phyloP scores from a whole-genome alignment of 306 rosid genomes.

The Vicia villosa region DNA sequence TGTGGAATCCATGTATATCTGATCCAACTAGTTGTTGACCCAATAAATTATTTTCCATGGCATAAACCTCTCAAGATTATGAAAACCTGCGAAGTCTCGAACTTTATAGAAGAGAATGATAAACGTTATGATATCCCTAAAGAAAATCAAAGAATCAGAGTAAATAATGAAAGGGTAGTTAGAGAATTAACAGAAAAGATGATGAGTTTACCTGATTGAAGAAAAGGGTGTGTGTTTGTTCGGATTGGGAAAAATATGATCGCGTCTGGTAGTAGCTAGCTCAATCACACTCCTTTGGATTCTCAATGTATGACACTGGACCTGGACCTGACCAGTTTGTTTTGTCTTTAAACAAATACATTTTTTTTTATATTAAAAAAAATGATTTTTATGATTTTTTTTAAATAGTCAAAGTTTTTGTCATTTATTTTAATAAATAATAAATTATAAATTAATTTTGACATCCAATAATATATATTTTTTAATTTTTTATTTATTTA shows the following conservation, averaged over 20 bases:
- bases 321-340: no score
- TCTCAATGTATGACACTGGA: neutral
- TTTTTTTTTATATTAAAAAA: no score
- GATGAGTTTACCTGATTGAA: slow-evolving; percentile 29
- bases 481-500: no score
- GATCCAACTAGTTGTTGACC: slow-evolving; percentile 62
- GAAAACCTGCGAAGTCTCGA: neutral
- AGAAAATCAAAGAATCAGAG: neutral
- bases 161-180: neutral
- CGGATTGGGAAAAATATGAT: slow-evolving; percentile 4
- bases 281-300: slow-evolving; percentile 26
- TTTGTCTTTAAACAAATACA: no score
- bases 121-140: neutral
- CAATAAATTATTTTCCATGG: slow-evolving; percentile 43
- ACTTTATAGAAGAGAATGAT: neutral
- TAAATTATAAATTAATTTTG: no score
- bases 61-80: slow-evolving; percentile 46
- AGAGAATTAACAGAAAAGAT: slow-evolving; percentile 21
- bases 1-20: slow-evolving; percentile 92
- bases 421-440: no score
- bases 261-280: slow-evolving; percentile 20
- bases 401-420: no score
- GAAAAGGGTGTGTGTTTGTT: slow-evolving; percentile 14
- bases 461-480: no score
- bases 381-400: no score